A percentile compares a stretch with the other conserved stretches of the same genome.
phyloP scores from a whole-genome alignment of 2,329 filamentous ascomycete species.

The Epichloe festucae region DNA sequence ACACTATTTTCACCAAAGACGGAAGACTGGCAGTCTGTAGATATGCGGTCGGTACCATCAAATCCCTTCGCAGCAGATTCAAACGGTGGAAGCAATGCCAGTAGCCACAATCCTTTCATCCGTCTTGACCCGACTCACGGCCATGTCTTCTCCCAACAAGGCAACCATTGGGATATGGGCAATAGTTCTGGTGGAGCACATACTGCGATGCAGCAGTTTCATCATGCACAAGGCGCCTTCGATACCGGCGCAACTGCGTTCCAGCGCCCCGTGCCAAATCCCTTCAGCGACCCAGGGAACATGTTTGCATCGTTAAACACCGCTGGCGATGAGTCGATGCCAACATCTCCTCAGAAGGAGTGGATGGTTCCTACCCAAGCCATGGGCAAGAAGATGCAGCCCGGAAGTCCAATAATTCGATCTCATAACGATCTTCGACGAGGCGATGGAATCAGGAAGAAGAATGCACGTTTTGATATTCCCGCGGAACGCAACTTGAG shows the following conservation, averaged over 20 bases:
- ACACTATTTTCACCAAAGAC: constrained; percentile 52
- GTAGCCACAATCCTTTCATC: constrained; percentile 51
- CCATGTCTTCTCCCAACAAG: constrained; percentile 25
- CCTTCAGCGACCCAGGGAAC: constrained; percentile 40
- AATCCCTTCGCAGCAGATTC: constrained; percentile 49
- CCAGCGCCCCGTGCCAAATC: constrained; percentile 39
- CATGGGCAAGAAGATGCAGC: constrained; percentile 47
- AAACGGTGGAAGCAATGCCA: constrained; percentile 37
- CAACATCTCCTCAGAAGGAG: constrained; percentile 45
- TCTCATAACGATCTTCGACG: constrained; percentile 66
- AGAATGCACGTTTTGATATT: constrained; percentile 97
- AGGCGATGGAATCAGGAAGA: constrained; percentile 89
- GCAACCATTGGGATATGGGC: constrained; percentile 49
- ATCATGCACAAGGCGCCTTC: constrained; percentile 42
- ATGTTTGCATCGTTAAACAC: constrained; percentile 40
- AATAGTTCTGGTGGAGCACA: constrained; percentile 56
- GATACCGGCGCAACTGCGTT: constrained; percentile 41
- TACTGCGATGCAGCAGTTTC: constrained; percentile 59
- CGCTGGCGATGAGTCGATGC: constrained; percentile 35
- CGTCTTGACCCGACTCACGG: constrained; percentile 42
- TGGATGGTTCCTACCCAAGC: constrained; percentile 38
- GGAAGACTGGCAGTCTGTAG: constrained; percentile 50
- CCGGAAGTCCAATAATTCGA: constrained; percentile 55
- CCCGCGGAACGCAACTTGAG: constrained; percentile 82
- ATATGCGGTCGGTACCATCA: constrained; percentile 50